phyloP scores from a whole-genome alignment of 305 asterid species.

The Andrographis paniculata region DNA sequence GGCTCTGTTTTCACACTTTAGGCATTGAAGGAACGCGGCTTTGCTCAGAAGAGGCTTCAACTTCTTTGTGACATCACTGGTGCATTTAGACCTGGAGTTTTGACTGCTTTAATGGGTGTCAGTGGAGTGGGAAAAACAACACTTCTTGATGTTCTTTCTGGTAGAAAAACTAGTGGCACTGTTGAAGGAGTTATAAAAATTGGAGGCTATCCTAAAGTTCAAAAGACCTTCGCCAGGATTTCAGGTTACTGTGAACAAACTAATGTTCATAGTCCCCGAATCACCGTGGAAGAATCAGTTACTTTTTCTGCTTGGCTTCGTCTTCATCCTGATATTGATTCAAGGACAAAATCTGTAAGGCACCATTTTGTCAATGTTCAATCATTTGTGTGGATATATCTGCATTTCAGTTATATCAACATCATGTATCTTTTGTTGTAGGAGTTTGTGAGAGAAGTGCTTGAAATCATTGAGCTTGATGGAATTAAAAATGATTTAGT shows the following conservation, averaged over 20 bases:
- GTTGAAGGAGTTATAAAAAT: constrained; percentile 44
- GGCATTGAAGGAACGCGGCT: constrained; percentile 42
- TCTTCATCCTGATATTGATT: constrained; percentile 49
- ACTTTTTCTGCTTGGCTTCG: constrained; percentile 60
- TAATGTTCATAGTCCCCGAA: constrained; percentile 54
- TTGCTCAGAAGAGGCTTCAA: constrained; percentile 29
- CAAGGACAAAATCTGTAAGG: constrained; percentile 44
- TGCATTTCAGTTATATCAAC: neutral
- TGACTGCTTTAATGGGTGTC: constrained; percentile 55
- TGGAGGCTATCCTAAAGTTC: constrained; percentile 57
- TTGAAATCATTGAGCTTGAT: constrained; percentile 50
- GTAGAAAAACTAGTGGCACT: constrained; percentile 50
- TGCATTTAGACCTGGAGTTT: constrained; percentile 49
- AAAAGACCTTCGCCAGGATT: constrained; percentile 42
- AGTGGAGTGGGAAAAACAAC: constrained; percentile 69
- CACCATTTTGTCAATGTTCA: neutral
- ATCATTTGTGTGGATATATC: neutral
- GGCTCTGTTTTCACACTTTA: constrained; percentile 10
- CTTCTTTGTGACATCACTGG: constrained; percentile 42
- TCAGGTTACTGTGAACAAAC: constrained; percentile 63
- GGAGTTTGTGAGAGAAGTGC: constrained; percentile 59
- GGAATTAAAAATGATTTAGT: constrained; percentile 44
- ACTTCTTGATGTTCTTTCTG: constrained; percentile 55
- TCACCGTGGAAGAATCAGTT: constrained; percentile 55
- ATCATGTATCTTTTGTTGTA: constrained; percentile 12